Base-by-base conservation (phyloP, 371 early-diverging fungal species). In the Batrachochytrium dendrobatidis region DNA sequence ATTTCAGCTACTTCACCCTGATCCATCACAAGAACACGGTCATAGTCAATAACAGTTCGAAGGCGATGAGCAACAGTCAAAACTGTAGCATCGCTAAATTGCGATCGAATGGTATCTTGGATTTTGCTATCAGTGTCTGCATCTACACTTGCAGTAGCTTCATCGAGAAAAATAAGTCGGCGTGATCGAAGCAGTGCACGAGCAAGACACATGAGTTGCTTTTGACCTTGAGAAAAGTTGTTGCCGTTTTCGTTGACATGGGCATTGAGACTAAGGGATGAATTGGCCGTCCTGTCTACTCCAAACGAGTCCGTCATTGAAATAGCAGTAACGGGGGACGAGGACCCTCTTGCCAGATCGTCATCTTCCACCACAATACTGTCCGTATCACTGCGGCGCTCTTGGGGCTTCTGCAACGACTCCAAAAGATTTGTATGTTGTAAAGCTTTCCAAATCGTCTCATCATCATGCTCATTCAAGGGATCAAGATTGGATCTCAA, bases 161-260 rank as follows among this genome's bases (percentile, higher is more conserved):
- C 98, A 69, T 96, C 98, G 64, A 98, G 69, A 3, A 70, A 55
- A 35, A 64, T 71, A 30, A 65, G 39, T 55, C 20, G 50, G 59
- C 53, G 29, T 17, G 29, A 32, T 39, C 18, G 10, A 25, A 22
- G 48, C n/a, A 60, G 34, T 75, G 45, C n/a, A 75, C 82, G 61
- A 2, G 77, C 70, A 10, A 82, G 53, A 22, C 71, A 53, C 30
- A 82, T 51, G 53, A 65, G 53, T 53, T 68, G 68, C 22, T 65
- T 43, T 35, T 68, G 68, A 1, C 71, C 71, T 56, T 64, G 65
- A 30, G 65, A 65, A 52, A 67, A 70, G 58, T 70, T 70, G 55
- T n/a, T 29, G 18, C 71, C 71, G 43, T 62, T 60, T 45, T 70
- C 71, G 24, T 61, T 24, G 10, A 70, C 71, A 25, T 29, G 44